Conservation (phyloP, 192 early-diverging fungal genomes). For the Umbelopsis sp. region DNA sequence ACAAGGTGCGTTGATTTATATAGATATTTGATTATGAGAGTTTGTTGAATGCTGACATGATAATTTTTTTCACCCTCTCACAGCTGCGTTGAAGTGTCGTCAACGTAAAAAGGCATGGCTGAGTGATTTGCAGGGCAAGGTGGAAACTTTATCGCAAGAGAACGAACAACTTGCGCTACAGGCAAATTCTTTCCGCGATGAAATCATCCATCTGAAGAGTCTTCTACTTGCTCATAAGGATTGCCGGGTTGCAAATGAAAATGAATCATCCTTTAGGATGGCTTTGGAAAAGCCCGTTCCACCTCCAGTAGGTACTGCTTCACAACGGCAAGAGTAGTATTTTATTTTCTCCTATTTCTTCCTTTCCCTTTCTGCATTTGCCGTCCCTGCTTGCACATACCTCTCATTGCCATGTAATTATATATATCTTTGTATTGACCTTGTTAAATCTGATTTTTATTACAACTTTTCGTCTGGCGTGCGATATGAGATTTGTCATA, state of each 20-base stretch:
- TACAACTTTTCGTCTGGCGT: no score
- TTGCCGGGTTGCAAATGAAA: conserved; percentile 64
- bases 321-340: not conserved
- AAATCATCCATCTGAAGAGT: conserved; percentile 76
- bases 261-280: not conserved
- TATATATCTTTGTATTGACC: conserved; percentile 9
- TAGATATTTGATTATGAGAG: not conserved
- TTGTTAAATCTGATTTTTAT: not conserved
- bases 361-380: not conserved
- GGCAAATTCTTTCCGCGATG: conserved; percentile 61
- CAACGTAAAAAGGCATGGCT: conserved; percentile 95
- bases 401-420: conserved; percentile 14
- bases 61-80: not conserved
- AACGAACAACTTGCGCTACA: conserved; percentile 64
- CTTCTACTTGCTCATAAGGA: conserved; percentile 76
- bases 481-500: no score
- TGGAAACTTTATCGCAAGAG: conserved; percentile 61
- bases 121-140: conserved; percentile 70
- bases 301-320: not conserved
- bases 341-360: not conserved
- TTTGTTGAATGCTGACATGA: not conserved
- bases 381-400: not conserved
- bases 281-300: conserved; percentile 12
- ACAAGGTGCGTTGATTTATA: conserved; percentile 54
- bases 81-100: conserved; percentile 89